Conservation (phyloP, 768 basidiomycete species). For the Suillus variegatus region DNA sequence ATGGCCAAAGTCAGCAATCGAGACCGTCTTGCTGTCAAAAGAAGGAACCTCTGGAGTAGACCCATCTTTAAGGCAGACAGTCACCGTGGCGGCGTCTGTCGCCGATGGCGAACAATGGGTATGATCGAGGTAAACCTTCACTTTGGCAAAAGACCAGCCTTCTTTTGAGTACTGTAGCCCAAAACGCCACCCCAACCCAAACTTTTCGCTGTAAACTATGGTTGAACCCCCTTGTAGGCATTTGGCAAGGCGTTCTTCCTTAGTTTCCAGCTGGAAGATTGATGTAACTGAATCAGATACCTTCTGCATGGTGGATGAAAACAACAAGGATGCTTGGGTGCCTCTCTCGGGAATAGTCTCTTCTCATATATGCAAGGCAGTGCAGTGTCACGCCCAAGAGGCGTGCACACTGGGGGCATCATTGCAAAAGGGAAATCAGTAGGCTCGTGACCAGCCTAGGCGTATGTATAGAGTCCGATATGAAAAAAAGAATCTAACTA, state of each 20-base stretch:
- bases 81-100: constrained; percentile 19
- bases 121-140: neutral
- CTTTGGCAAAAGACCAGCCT: neutral
- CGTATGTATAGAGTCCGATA: too few relatives aligned
- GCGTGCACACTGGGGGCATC: too few relatives aligned
- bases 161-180: constrained; percentile 19
- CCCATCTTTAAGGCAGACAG: constrained; percentile 13
- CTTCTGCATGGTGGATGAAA: constrained; percentile 19
- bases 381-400: too few relatives aligned
- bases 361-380: neutral
- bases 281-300: constrained; percentile 26
- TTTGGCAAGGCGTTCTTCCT: constrained; percentile 19
- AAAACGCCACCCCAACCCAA: constrained; percentile 30
- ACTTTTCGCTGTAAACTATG: constrained; percentile 26
- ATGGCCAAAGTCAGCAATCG: constrained; percentile 28
- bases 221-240: constrained; percentile 12
- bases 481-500: too few relatives aligned
- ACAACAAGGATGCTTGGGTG: neutral
- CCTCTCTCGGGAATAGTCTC: neutral
- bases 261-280: constrained; percentile 24
- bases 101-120: constrained; percentile 20
- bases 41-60: constrained; percentile 6
- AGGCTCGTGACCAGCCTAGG: too few relatives aligned
- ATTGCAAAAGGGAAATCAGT: too few relatives aligned
- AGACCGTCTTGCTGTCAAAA: constrained; percentile 15